Conservation (phyloP, 1,139 yeast genomes). For the Blastobotrys buckinghamii region DNA sequence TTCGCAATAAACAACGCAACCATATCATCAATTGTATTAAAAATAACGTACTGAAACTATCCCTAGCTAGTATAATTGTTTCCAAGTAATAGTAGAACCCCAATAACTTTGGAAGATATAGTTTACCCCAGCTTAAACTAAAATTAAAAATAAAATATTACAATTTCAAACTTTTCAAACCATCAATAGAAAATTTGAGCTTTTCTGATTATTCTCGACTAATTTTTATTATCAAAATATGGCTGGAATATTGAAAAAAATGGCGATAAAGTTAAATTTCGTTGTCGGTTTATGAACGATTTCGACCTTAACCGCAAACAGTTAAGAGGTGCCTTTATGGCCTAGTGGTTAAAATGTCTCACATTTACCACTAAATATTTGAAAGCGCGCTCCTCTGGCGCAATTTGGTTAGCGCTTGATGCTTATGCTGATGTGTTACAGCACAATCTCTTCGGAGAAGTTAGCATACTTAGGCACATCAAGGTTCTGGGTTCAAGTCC, state of each 20-base stretch:
- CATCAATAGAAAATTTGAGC: too few relatives aligned
- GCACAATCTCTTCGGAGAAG: background rate
- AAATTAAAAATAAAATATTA: too few relatives aligned
- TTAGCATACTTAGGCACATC: background rate
- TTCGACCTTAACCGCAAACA: background rate
- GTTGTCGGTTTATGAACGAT: background rate
- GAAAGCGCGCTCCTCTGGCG: conserved; percentile 1
- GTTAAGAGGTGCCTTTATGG: background rate
- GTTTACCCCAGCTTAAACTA: too few relatives aligned
- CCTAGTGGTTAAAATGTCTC: background rate
- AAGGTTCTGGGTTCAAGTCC: conserved; percentile 6
- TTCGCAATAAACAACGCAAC: too few relatives aligned
- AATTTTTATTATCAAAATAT: too few relatives aligned
- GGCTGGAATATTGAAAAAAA: background rate
- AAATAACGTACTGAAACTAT: too few relatives aligned
- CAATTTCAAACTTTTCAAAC: too few relatives aligned
- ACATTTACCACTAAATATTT: background rate
- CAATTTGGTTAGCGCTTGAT: conserved; percentile 6
- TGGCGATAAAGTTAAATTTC: background rate
- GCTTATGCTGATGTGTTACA: background rate
- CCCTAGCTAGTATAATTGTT: too few relatives aligned
- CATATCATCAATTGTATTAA: too few relatives aligned
- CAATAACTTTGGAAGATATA: too few relatives aligned
- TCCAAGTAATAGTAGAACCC: too few relatives aligned
- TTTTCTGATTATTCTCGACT: too few relatives aligned